A percentile compares a stretch with the other conserved stretches of the same genome.
Evolutionary conservation across 2,329 filamentous ascomycete genomes (phyloP).

Genomic region (Cadophora luteo-olivacea): DNA sequence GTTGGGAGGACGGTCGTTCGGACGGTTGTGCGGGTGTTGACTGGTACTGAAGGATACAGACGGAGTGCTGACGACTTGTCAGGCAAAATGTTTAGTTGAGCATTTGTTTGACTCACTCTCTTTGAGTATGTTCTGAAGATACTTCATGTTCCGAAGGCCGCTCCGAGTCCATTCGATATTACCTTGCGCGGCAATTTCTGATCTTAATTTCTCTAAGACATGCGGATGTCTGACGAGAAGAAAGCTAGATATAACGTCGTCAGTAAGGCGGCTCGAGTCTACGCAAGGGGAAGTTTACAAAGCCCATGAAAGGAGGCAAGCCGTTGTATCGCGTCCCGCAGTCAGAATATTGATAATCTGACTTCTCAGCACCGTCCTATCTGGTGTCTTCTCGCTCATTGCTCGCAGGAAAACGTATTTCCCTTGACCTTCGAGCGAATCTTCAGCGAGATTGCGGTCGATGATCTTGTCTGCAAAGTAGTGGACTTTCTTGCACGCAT

Average conservation of each 20-base stretch:
- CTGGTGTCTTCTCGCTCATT: conserved; percentile 51
- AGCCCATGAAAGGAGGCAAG: conserved; percentile 50
- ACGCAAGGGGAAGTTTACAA: conserved; percentile 18
- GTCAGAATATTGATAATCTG: conserved; percentile 46
- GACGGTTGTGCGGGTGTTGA: neutral
- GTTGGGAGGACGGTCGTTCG: neutral
- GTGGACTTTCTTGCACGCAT: conserved; percentile 34
- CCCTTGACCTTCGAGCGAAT: conserved; percentile 19
- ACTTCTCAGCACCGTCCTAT: conserved; percentile 47
- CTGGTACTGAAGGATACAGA: neutral
- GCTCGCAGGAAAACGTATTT: conserved; percentile 55
- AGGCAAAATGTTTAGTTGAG: neutral
- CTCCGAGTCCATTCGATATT: neutral
- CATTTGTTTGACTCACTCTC: conserved; percentile 2
- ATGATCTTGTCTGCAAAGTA: conserved; percentile 33
- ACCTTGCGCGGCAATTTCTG: neutral
- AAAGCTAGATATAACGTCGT: neutral
- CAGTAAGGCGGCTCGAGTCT: neutral
- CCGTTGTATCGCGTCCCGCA: conserved; percentile 52
- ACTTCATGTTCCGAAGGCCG: conserved; percentile 18
- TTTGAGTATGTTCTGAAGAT: conserved; percentile 23
- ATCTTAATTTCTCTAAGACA: neutral
- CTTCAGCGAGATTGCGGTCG: conserved; percentile 35
- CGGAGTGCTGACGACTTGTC: neutral
- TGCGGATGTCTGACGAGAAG: neutral